These are phyloP conservation scores for Tarenaya hassleriana DNA, from an alignment of 345 rosid species.

Conservation along the genomic window DNA sequence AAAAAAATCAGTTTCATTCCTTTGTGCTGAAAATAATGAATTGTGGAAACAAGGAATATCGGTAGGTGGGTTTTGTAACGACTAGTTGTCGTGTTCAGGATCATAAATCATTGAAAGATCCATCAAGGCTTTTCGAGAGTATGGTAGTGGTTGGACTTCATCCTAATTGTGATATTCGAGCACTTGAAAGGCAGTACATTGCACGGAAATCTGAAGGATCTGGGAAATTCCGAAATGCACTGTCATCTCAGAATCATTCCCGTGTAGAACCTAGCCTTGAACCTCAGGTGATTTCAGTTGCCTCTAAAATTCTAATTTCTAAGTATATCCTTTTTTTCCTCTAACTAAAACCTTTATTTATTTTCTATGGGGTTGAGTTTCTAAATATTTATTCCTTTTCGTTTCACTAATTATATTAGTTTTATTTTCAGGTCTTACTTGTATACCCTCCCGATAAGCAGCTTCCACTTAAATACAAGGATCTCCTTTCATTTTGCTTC, in stretches of 20 bases:
- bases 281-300: constrained; percentile 63
- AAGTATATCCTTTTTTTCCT: background rate
- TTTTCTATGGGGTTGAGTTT: too few species aligned
- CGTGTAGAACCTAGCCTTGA: constrained; percentile 72
- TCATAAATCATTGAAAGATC: constrained; percentile 68
- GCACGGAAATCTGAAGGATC: constrained; percentile 53
- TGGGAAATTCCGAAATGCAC: constrained; percentile 50
- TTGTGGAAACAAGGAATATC: background rate
- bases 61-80: background rate
- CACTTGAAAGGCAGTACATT: constrained; percentile 58
- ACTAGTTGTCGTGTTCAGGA: constrained; percentile 46
- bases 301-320: too few species aligned
- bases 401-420: constrained; percentile 18
- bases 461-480: constrained; percentile 73
- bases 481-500: constrained; percentile 89
- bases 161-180: constrained; percentile 79
- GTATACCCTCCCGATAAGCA: constrained; percentile 86
- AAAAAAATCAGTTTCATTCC: constrained; percentile 1
- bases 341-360: too few species aligned
- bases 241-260: constrained; percentile 54
- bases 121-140: constrained; percentile 85
- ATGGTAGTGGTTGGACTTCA: constrained; percentile 93
- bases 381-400: background rate
- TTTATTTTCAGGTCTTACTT: constrained; percentile 64
- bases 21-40: constrained; percentile 15